Evolutionary conservation across 2,329 filamentous ascomycete species (phyloP), one percentile per base, ranked within the genome.

Genomic region (Ophiostoma montium): DNA sequence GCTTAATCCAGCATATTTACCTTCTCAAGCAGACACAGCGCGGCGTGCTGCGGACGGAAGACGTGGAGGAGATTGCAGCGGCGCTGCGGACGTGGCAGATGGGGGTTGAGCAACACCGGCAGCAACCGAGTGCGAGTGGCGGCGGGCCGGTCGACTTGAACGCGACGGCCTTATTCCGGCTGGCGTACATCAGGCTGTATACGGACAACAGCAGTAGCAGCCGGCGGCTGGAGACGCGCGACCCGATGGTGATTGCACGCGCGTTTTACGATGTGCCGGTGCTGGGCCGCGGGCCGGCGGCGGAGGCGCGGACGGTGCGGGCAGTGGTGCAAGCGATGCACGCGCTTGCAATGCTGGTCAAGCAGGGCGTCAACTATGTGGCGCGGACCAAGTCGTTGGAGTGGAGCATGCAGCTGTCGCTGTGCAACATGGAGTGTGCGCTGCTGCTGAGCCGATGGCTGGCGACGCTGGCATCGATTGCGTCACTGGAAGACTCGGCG

Each of bases 1-100:
- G 80, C 3, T 61, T 87, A 21, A 72, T 86, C 11, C 82, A 86
- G 57, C 80, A 85, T 53, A 80, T 86, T 15, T 86, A 81, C 59
- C 68, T 85, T 35, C 62, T 84, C 19, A 82, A 82, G 56, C 76
- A 82, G 57, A 78, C 76, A 5, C 42, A 44, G 27, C 27, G n/a
- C 16, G 42, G 72, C 27, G 71, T 69, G 0, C 58, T 78, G 53
- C 70, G 71, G 42, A 64, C 67, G 0, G 72, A 77, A 41, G 74
- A 79, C 50, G 69, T 78, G 3, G 74, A 78, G 35, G 72, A 76
- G 46, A 70, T 77, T 2, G 66, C 68, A 1, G 71, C 74, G 52
- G 75, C 75, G 1, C 59, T 80, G 33, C 66, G 71, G 1, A 65
- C 71, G n/a, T 80, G 76, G 76, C 74, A 76, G 54, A 65, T 69